Evolutionary conservation across 2,329 filamentous ascomycete species (phyloP), one percentile per base, ranked within the genome.

Genomic region (Sporothrix mexicana): DNA sequence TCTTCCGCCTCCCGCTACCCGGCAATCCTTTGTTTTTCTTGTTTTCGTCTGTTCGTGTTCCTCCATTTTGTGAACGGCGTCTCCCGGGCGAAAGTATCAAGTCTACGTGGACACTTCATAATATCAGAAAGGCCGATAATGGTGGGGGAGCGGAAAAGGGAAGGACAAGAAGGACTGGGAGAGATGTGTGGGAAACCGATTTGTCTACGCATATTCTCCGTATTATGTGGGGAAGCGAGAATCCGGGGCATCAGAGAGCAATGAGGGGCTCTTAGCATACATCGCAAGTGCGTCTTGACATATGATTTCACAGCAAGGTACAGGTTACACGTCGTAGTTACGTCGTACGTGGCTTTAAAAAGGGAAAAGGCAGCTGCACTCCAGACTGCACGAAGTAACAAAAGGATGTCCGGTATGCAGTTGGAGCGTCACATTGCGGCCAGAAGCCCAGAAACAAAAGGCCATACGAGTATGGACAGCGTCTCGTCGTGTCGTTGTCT

Each of bases 211-310:
- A 64, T 45, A 23, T 62, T 45, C 36, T 23, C 59, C 30, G 13
- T 43, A 13, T 45, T 20, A 20, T 61, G 68, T 70, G 68, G 68
- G 68, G 68, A 70, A 59, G 20, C 9, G 51, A 36, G 59, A 70
- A 70, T 6, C 49, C 51, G n/a, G 66, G 23, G 43, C 64, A 30
- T 25, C 13, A 30, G 2, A 30, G 23, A 15, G 23, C 12, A n/a
- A 51, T 7, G 64, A 53, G 45, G 23, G 25, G 25, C 36, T 53
- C 6, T 53, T 23, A 15, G 23, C 17, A 10, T 41, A 45, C 13
- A 25, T 36, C 3, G 23, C 43, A 13, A n/a, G 23, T 53, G 25
- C 53, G 64, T 41, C 12, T 20, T 51, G 43, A 30, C 62, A 66
- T 66, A 49, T 66, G 62, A 66, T 6, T 25, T n/a, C 23, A 20